A percentile compares a stretch with the other conserved stretches of the same genome.
Conservation (phyloP, 176 grass and related monocot species). For the Canna indica region DNA sequence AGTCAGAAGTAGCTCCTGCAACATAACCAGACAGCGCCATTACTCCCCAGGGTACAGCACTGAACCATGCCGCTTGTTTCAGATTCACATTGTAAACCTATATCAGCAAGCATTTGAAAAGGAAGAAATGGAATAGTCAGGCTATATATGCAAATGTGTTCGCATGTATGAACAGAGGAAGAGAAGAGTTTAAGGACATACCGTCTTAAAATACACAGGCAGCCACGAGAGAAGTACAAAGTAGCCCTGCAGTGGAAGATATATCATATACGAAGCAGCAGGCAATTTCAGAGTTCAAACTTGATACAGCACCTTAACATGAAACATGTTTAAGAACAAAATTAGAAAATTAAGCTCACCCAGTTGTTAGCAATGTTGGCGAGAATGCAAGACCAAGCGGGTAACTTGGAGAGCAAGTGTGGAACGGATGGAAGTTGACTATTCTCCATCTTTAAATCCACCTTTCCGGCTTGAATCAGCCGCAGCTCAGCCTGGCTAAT, state of each 20-base stretch:
- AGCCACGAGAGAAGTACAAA: slow-evolving; percentile 96
- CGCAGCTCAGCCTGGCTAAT: slow-evolving; percentile 80
- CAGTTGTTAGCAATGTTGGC: slow-evolving; percentile 97
- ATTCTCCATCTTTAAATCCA: slow-evolving; percentile 38
- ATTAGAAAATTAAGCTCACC: slow-evolving; percentile 38
- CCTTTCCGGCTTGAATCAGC: slow-evolving; percentile 64
- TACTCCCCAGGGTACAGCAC: slow-evolving; percentile 83
- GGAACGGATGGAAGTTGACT: slow-evolving; percentile 46
- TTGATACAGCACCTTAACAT: background rate
- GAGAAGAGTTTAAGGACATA: slow-evolving; percentile 24
- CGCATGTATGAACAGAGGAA: background rate
- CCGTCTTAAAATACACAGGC: slow-evolving; percentile 96
- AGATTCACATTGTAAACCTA: slow-evolving; percentile 93
- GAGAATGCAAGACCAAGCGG: slow-evolving; percentile 65
- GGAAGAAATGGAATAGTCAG: too few species aligned
- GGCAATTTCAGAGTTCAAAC: background rate
- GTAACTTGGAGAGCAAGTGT: slow-evolving; percentile 54
- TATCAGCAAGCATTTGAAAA: slow-evolving; percentile 12
- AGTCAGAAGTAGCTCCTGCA: slow-evolving; percentile 81
- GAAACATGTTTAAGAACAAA: background rate
- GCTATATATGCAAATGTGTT: background rate
- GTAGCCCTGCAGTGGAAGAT: slow-evolving; percentile 54
- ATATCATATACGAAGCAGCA: background rate
- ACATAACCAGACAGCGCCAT: slow-evolving; percentile 93
- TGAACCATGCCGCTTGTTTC: slow-evolving; percentile 99